These are phyloP conservation scores for Phalaenopsis equestris DNA, from an alignment of 106 monocot genomes.

Conservation along the genomic window DNA sequence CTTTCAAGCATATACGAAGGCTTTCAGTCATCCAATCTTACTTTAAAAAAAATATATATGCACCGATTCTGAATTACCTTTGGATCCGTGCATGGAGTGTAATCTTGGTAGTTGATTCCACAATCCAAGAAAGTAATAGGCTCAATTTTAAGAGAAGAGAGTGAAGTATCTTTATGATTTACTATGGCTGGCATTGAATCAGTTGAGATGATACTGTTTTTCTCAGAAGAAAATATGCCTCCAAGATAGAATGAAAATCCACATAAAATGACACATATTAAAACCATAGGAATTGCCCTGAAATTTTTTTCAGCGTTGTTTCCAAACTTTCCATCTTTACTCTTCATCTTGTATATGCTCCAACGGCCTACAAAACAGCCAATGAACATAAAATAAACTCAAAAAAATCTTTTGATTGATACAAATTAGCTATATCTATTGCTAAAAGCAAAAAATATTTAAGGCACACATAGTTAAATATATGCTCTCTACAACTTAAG, in stretches of 20 bases:
- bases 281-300: conserved; percentile 38
- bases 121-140: conserved; percentile 58
- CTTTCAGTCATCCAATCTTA: background rate
- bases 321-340: conserved; percentile 49
- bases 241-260: conserved; percentile 86
- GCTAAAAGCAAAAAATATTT: background rate
- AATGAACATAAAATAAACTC: background rate
- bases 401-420: background rate
- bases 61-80: conserved; percentile 36
- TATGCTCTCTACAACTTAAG: background rate
- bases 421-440: background rate
- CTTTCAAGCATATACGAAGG: background rate
- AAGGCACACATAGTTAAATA: background rate
- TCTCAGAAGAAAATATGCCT: conserved; percentile 55
- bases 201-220: conserved; percentile 25
- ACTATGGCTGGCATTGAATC: conserved; percentile 17
- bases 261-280: conserved; percentile 57
- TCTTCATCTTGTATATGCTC: conserved; percentile 44
- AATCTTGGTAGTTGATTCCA: conserved; percentile 72
- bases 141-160: conserved; percentile 36
- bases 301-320: conserved; percentile 29
- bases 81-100: conserved; percentile 98
- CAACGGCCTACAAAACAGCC: background rate
- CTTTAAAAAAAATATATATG: background rate
- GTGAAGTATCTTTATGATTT: conserved; percentile 16